Base-by-base conservation (phyloP, 2,329 filamentous ascomycete species). In the Colletotrichum tropicale region DNA sequence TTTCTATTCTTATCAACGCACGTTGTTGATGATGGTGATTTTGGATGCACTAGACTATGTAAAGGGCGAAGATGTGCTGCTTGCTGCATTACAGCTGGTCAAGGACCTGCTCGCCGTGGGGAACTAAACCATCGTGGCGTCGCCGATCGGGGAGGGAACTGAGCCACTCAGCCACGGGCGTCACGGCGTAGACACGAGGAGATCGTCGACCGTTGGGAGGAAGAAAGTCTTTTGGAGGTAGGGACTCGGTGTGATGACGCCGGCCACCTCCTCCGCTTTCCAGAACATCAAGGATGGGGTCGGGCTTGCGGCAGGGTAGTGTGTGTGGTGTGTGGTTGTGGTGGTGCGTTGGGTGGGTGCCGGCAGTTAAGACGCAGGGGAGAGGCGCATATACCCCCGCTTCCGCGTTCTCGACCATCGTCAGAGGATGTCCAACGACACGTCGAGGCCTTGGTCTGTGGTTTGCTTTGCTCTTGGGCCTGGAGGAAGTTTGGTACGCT, bases 321-420 rank as follows among this genome's bases (percentile, higher is more conserved):
- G 48, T 21, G 66, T 65, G 38, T 52, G 43, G n/a, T 52, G 43
- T 52, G n/a, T 52, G 43, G n/a, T 52, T 48, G n/a, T 48, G 43
- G 43, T 48, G n/a, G 43, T 48, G 43, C 43, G n/a, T 21, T 52
- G 2, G 61, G 58, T 48, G 36, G 52, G 28, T 72, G 62, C 64
- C 76, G 74, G 76, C 55, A 76, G n/a, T 76, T 77, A 76, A 76
- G 43, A 74, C 21, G 74, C 76, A 77, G 70, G 76, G 76, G 75
- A 58, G 28, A 52, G 70, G 70, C 65, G 16, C 58, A 74, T 76
- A 76, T 76, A 69, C 32, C 56, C 65, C 43, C 43, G 24, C 55
- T 56, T 38, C 43, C 56, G 24, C 38, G 21, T 38, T 55, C 48
- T 66, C 58, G 26, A 62, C 34, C 43, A 26, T 55, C 55, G 32